These are phyloP conservation scores for Aspergillus carbonarius DNA, from an alignment of 2,329 filamentous ascomycete species.

Conservation along the genomic window DNA sequence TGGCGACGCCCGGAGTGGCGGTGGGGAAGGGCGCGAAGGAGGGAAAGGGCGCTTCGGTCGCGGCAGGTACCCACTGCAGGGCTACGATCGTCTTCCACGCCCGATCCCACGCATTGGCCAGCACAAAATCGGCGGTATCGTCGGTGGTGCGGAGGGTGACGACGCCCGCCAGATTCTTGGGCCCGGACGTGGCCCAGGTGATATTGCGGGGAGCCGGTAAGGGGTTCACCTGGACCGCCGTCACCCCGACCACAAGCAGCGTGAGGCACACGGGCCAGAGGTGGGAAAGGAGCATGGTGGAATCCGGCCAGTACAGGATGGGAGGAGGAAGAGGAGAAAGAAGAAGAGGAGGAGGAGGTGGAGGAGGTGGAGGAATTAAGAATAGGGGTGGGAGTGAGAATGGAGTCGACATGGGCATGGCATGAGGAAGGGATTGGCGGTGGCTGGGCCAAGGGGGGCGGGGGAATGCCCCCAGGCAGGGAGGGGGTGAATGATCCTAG, in stretches of 20 bases:
- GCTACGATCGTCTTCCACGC: constrained; percentile 49
- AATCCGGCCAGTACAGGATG: background rate
- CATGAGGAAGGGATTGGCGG: too few relatives aligned
- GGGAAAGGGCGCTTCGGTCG: constrained; percentile 53
- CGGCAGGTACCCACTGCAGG: constrained; percentile 56
- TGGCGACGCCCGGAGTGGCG: constrained; percentile 20
- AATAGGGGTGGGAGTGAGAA: too few relatives aligned
- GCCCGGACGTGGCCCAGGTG: constrained; percentile 54
- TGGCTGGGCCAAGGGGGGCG: too few relatives aligned
- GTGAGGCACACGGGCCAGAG: constrained; percentile 30
- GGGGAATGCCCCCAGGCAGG: too few relatives aligned
- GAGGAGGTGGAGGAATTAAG: too few relatives aligned
- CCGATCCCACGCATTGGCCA: constrained; percentile 52
- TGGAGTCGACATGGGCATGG: too few relatives aligned
- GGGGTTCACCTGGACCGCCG: constrained; percentile 54
- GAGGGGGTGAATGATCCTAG: too few relatives aligned
- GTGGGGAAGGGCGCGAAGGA: constrained; percentile 54
- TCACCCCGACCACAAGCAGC: constrained; percentile 32
- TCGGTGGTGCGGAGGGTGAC: constrained; percentile 42
- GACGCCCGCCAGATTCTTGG: constrained; percentile 42
- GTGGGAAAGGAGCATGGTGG: constrained; percentile 28
- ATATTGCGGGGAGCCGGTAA: constrained; percentile 55
- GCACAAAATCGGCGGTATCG: constrained; percentile 30
- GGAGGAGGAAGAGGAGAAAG: too few relatives aligned
- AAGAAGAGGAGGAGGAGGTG: too few relatives aligned